Conservation (phyloP, 2,329 filamentous ascomycete species). For the Blastomyces silverae region DNA sequence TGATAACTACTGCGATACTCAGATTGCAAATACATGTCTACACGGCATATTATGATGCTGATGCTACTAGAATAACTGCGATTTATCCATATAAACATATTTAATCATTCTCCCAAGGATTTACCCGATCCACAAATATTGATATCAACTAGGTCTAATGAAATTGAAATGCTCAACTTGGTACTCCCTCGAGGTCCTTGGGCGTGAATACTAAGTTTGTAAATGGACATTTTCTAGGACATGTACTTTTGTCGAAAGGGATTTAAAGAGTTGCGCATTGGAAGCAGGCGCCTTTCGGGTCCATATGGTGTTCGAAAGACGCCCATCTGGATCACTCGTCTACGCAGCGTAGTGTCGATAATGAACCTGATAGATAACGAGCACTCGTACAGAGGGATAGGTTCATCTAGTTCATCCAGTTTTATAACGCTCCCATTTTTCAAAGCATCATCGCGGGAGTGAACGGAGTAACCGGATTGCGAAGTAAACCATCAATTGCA, state of each 20-base stretch:
- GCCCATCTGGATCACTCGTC: background rate
- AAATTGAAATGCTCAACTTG: background rate
- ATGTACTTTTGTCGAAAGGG: background rate
- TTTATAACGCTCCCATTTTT: background rate
- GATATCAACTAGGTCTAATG: background rate
- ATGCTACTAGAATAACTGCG: background rate
- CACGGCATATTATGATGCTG: background rate
- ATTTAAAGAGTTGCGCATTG: background rate
- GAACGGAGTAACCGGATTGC: background rate
- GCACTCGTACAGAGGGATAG: background rate
- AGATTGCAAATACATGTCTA: background rate
- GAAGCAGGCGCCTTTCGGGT: too few species aligned
- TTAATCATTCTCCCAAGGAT: background rate
- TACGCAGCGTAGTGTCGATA: background rate
- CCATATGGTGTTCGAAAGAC: background rate
- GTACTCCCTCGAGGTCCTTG: too few species aligned
- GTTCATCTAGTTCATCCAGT: background rate
- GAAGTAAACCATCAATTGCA: conserved; percentile 1
- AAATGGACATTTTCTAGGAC: background rate
- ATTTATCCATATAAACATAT: background rate
- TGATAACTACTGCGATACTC: background rate
- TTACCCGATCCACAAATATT: background rate
- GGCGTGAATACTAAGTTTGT: background rate
- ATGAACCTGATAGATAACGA: background rate
- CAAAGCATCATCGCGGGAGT: background rate